Base-by-base conservation (phyloP, 2,329 filamentous ascomycete genomes). In the Metarhizium humberi region DNA sequence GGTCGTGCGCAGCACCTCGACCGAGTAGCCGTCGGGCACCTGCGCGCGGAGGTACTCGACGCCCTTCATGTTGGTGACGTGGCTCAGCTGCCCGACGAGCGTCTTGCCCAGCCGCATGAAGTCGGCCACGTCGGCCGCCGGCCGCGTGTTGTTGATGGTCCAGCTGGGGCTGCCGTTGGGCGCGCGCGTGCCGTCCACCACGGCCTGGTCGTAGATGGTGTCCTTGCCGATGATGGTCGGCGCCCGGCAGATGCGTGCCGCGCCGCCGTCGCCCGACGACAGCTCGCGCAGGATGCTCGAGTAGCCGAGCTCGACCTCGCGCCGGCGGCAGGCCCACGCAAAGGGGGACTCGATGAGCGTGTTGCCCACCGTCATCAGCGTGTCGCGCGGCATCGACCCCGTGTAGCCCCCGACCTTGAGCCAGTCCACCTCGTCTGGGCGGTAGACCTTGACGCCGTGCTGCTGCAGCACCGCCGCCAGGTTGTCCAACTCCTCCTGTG, bases 111-210 rank as follows among this genome's bases (percentile, higher is more conserved):
- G 65, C 2, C 68, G 62, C 63, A 69, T 64, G 53, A 70, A 70
- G 51, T 70, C 68, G 6, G 68, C 68, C 20, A 65, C 64, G 52
- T 70, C 68, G 40, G 69, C 69, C 4, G 68, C 65, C 5, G 66
- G 65, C 1, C 68, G 61, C 20, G 53, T 61, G 56, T 70, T 67
- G 54, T 69, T 70, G 60, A 69, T 68, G 14, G 58, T 57, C 66
- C 66, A 69, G 13, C 46, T 52, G 14, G 34, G 48, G n/a, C 18
- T 32, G 7, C 48, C 34, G 11, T 56, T 50, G 16, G 20, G 25
- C 34, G 5, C 3, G 36, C 42, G 49, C 20, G 49, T 48, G 32
- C 42, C 53, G 16, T 51, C 32, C 7, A 55, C 18, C 13, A 55
- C 13, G 3, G 49, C 46, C 32, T 48, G 43, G 25, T 65, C 58